Percentiles rank a stretch among this genome's conserved stretches.
phyloP scores from a whole-genome alignment of 345 rosid species.

The Pseudoturritis turrita region DNA sequence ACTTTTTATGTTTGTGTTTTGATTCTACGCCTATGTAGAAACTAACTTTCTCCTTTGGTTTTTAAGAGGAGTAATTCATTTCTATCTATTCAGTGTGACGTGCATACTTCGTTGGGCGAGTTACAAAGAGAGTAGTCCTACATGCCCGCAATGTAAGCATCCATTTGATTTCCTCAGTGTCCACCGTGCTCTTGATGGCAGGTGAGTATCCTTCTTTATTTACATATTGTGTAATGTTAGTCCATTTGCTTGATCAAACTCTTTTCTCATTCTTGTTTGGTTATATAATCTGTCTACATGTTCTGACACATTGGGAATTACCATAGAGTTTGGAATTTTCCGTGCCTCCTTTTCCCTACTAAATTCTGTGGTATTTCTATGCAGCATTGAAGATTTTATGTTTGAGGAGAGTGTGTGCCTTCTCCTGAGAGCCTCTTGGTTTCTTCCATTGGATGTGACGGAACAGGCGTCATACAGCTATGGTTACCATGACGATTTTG shows the following conservation, averaged over 20 bases:
- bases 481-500: slow-evolving; percentile 34
- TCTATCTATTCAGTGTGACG: slow-evolving; percentile 52
- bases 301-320: not conserved
- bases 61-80: slow-evolving; percentile 8
- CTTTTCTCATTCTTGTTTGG: not conserved
- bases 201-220: slow-evolving; percentile 36
- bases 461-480: slow-evolving; percentile 37
- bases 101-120: slow-evolving; percentile 95
- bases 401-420: slow-evolving; percentile 90
- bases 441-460: slow-evolving; percentile 48
- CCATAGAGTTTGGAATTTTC: not conserved
- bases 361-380: not conserved
- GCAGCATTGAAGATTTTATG: slow-evolving; percentile 81
- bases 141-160: slow-evolving; percentile 91
- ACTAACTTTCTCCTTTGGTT: slow-evolving; percentile 3
- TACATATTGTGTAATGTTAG: not conserved
- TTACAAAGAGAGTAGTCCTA: slow-evolving; percentile 48
- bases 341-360: not conserved
- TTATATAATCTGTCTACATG: not conserved
- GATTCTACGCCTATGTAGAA: not conserved
- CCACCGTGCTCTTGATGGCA: slow-evolving; percentile 84
- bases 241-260: not conserved
- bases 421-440: slow-evolving; percentile 88
- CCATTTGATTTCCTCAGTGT: slow-evolving; percentile 83
- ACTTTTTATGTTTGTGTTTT: not conserved